Conservation (phyloP, 73 alveolate genomes). For the Effrenium voratum region DNA sequence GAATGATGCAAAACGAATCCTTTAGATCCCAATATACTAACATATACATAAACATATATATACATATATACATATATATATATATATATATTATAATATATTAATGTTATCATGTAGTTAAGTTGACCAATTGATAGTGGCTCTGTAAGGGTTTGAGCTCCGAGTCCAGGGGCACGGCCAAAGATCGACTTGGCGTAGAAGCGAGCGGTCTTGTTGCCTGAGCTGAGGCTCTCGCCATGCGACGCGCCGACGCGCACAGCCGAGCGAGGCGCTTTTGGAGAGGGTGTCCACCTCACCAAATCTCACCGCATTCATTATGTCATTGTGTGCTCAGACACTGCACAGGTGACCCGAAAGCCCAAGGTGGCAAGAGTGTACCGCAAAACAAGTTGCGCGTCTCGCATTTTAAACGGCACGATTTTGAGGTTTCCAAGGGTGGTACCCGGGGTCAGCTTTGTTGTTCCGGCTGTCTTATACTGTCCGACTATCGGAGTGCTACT, state of each 20-base stretch:
- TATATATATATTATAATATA: not conserved
- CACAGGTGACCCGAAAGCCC: not conserved
- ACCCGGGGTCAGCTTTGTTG: not conserved
- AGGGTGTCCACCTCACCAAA: not conserved
- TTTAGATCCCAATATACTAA: not conserved
- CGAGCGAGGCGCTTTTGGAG: slow-evolving; percentile 5
- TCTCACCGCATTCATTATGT: not conserved
- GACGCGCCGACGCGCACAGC: not conserved
- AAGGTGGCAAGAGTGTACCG: no score
- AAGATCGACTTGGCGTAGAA: slow-evolving; percentile 89
- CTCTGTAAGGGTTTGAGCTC: not conserved
- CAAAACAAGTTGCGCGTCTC: not conserved
- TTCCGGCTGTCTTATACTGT: not conserved
- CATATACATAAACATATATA: not conserved
- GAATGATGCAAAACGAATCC: not conserved
- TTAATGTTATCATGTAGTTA: not conserved
- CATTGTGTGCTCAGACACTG: not conserved
- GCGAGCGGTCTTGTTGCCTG: slow-evolving; percentile 85
- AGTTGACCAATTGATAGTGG: not conserved
- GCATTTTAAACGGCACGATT: not conserved
- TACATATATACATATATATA: not conserved
- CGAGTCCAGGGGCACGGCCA: not conserved
- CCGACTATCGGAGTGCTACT: not conserved
- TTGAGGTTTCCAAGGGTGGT: not conserved
- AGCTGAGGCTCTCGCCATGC: not conserved